A percentile compares a stretch with the other conserved stretches of the same genome.
phyloP scores from a whole-genome alignment of 805 yeast genomes.

The Kluyveromyces aestuarii region DNA sequence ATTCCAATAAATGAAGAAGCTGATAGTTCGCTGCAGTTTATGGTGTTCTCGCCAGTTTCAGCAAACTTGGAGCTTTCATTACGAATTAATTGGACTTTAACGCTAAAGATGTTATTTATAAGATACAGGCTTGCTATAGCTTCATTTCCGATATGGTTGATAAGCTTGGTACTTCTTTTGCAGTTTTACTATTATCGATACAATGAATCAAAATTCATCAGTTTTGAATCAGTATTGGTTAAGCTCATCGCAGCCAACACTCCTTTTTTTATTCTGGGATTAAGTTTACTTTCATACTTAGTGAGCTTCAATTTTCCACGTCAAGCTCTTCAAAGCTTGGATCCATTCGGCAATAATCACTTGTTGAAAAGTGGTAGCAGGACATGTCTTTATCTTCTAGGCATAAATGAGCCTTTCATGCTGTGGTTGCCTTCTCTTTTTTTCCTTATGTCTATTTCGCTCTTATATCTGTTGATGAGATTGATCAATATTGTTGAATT shows the following conservation, averaged over 20 bases:
- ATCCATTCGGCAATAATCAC: constrained; percentile 45
- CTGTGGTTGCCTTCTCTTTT: constrained; percentile 56
- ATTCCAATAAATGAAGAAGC: constrained; percentile 35
- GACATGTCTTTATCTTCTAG: constrained; percentile 55
- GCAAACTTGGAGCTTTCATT: constrained; percentile 9
- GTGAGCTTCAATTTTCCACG: constrained; percentile 29
- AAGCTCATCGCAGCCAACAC: constrained; percentile 27
- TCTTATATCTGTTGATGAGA: constrained; percentile 3
- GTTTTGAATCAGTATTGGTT: constrained; percentile 39
- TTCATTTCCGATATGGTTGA: constrained; percentile 56
- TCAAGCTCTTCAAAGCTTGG: constrained; percentile 34
- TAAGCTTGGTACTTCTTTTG: constrained; percentile 39
- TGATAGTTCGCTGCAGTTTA: constrained; percentile 15
- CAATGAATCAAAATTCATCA: constrained; percentile 31
- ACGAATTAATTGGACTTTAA: constrained; percentile 25
- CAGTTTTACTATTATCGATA: constrained; percentile 44
- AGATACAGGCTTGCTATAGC: constrained; percentile 71
- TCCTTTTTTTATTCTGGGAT: constrained; percentile 17
- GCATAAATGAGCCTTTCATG: constrained; percentile 47
- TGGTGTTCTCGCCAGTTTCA: constrained; percentile 16
- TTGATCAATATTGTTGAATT: constrained; percentile 4
- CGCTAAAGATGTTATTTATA: constrained; percentile 60
- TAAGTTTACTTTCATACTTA: constrained; percentile 27
- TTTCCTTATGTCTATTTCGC: constrained; percentile 21
- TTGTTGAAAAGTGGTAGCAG: constrained; percentile 33